Evolutionary conservation across 441 rosid genomes (phyloP), one percentile per base, ranked within the genome.

Genomic region (Pelargonium australe): DNA sequence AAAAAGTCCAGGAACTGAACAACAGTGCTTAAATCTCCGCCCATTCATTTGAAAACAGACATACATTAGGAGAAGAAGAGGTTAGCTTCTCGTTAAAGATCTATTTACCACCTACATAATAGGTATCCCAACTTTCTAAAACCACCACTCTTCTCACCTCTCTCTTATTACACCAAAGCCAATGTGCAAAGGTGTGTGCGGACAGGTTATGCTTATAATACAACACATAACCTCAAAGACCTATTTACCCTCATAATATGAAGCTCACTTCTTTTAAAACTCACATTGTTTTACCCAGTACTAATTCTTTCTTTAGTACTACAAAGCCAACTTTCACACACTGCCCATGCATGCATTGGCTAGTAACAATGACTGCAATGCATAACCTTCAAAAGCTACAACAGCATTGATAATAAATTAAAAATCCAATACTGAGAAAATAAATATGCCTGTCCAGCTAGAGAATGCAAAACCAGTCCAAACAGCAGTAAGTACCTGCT

Each of bases 401-500:
- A 55, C 8, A 23, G 20, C 9, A 55, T 55, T 55, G 62, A 55
- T 17, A 28, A 55, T 17, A 23, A 19, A 7, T 23, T 4, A 55
- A 55, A 16, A 55, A 6, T 3, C 19, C 25, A 55, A 17, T 55
- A 16, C 62, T 58, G 10, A 7, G 23, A 8, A 58, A 20, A 14
- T 5, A n/a, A 51, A 58, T 25, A 58, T 19, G 31, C 11, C 2
- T 41, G 45, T 7, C 11, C 11, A 41, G 45, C 45, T 41, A 41
- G 9, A 41, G 8, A 6, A 41, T 1, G 9, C 8, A 41, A 4
- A 41, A 41, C 34, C 45, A 41, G 45, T 41, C 63, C 28, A 7
- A 31, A 10, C 64, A 65, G 23, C 61, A 70, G 67, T 31, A 72
- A 16, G 23, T 74, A 95, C 99, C 97, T 92, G 99, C 71, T 95